phyloP scores from a whole-genome alignment of 75 land plant genomes.

The Pinus tabuliformis region DNA sequence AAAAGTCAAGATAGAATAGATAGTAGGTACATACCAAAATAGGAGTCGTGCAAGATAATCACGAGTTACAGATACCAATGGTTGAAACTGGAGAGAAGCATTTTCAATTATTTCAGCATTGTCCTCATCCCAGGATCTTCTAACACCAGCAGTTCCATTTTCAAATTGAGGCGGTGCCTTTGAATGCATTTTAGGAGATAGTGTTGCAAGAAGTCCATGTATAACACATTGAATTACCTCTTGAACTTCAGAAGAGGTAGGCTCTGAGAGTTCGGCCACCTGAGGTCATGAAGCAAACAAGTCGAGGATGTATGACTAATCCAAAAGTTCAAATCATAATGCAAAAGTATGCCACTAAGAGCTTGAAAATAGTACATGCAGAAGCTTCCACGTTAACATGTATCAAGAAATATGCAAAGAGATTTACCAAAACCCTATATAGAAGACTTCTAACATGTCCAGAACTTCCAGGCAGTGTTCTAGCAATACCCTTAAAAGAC shows the following conservation, averaged over 20 bases:
- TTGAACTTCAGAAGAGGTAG: slow-evolving; percentile 67
- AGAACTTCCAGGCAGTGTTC: too few relatives aligned
- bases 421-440: too few relatives aligned
- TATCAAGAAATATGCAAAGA: too few relatives aligned
- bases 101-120: slow-evolving; percentile 51
- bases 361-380: too few relatives aligned
- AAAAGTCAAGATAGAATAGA: slow-evolving; percentile 3
- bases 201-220: slow-evolving; percentile 73
- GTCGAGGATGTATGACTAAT: too few relatives aligned
- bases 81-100: slow-evolving; percentile 66
- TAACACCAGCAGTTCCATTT: slow-evolving; percentile 21
- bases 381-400: too few relatives aligned
- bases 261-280: slow-evolving; percentile 90
- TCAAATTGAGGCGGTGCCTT: slow-evolving; percentile 45
- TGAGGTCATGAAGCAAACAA: slow-evolving; percentile 13
- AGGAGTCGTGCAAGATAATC: slow-evolving; percentile 90
- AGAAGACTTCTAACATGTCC: too few relatives aligned
- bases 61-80: slow-evolving; percentile 67
- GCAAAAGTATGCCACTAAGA: too few relatives aligned
- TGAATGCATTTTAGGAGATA: slow-evolving; percentile 66
- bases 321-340: too few relatives aligned
- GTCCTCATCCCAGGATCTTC: slow-evolving; percentile 37
- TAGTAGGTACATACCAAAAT: slow-evolving; percentile 64
- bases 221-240: slow-evolving; percentile 75
- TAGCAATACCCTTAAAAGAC: too few relatives aligned